Evolutionary conservation across 305 asterid genomes (phyloP), one percentile per base, ranked within the genome.

Genomic region (Solanum hybrid): DNA sequence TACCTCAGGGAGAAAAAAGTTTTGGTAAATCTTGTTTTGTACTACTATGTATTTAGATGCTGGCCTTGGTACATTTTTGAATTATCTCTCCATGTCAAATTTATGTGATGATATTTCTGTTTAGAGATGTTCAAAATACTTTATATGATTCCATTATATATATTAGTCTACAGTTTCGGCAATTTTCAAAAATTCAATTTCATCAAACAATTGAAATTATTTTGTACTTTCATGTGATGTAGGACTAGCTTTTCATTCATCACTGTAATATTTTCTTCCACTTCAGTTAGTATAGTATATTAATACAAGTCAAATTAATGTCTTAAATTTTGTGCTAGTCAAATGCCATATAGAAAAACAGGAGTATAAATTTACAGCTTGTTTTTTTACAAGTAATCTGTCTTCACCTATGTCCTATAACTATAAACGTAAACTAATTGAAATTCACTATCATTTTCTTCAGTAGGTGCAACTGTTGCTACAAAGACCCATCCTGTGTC

Each of bases 1-100:
- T 97, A 94, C 92, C 94, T 97, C 89, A 95, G 98, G 90, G 99
- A 96, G 91, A 96, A 93, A 92, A 97, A 94, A 90, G 93, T 97
- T 77, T 94, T 96, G 98, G 99, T 97, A 93, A 92, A 91, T 90
- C 89, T 87, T 90, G 77, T 79, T 90, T 84, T 87, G 91, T 88
- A 81, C 87, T 89, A 31, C 86, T 84, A 39, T 72, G 36, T 88
- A 37, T 38, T 88, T 37, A 73, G 68, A 61, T 72, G 70, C 70
- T 87, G 29, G 38, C 29, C 86, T 88, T 88, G 82, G 41, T 31
- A 51, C 26, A 84, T 84, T 29, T 51, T 70, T 84, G 75, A 84
- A 29, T 45, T 9, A 6, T 45, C 75, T 31, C 29, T 87, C 83
- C 83, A 15, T 38, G 26, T 76, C 85, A 78, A 41, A 76, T 31